Percentiles rank a stretch among this genome's conserved stretches.
These are phyloP conservation scores for Trichoderma asperellum DNA, from an alignment of 2,329 filamentous ascomycete genomes.

Conservation along the genomic window DNA sequence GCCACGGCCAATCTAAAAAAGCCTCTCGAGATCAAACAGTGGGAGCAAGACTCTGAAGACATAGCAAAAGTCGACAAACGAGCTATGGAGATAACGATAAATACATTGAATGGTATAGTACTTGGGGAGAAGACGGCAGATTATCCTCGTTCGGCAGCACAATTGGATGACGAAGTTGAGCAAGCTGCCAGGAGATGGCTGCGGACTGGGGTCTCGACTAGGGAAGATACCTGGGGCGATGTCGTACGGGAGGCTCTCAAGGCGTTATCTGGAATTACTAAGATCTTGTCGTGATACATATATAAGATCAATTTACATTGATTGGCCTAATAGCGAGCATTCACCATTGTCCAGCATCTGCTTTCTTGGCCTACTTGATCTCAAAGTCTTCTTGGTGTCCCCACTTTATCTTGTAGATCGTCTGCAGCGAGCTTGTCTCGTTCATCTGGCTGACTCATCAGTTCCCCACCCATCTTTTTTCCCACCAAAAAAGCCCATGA, in stretches of 20 bases:
- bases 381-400: not conserved
- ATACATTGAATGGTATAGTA: constrained; percentile 36
- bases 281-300: constrained; percentile 5
- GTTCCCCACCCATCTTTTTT: constrained; percentile 2
- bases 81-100: constrained; percentile 34
- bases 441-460: constrained; percentile 37
- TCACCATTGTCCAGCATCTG: not conserved
- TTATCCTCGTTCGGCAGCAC: constrained; percentile 15
- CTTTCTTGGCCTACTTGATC: not conserved
- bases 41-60: constrained; percentile 43
- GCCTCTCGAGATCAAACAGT: constrained; percentile 37
- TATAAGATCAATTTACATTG: not conserved
- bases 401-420: constrained; percentile 3
- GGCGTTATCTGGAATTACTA: constrained; percentile 35
- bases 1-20: constrained; percentile 32
- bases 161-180: constrained; percentile 37
- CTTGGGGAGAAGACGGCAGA: constrained; percentile 28
- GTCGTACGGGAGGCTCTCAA: constrained; percentile 38
- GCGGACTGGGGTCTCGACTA: constrained; percentile 33
- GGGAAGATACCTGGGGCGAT: constrained; percentile 41
- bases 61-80: constrained; percentile 36
- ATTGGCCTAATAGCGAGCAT: not conserved
- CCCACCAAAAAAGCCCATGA: constrained; percentile 30
- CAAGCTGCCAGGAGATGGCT: constrained; percentile 43
- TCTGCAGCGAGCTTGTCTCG: not conserved